Evolutionary conservation across 2,329 filamentous ascomycete genomes (phyloP).

Genomic region (Colletotrichum melonis): DNA sequence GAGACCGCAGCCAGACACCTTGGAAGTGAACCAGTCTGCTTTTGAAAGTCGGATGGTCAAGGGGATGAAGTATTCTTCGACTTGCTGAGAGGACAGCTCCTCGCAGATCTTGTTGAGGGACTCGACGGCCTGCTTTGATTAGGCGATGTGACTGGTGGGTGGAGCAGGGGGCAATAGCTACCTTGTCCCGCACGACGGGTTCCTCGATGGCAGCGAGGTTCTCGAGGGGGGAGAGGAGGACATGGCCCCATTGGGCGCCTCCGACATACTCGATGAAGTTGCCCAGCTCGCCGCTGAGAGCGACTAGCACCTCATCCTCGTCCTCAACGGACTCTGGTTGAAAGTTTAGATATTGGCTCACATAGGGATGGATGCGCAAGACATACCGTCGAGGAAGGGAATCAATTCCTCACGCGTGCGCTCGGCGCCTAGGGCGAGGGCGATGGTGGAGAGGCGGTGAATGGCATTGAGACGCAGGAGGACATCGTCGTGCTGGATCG

Average conservation of each 20-base stretch:
- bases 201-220: slow-evolving; percentile 99
- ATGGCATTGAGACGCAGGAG: slow-evolving; percentile 98
- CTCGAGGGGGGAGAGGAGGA: slow-evolving; percentile 95
- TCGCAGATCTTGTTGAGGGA: slow-evolving; percentile 99
- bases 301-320: slow-evolving; percentile 97
- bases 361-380: slow-evolving; percentile 1
- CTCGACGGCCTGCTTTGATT: slow-evolving; percentile 82
- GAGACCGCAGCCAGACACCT: slow-evolving; percentile 96
- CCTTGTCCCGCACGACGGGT: slow-evolving; percentile 97
- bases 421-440: slow-evolving; percentile 93
- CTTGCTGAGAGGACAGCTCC: slow-evolving; percentile 88
- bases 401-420: slow-evolving; percentile 98
- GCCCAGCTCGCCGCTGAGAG: slow-evolving; percentile 95
- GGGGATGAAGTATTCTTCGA: slow-evolving; percentile 97
- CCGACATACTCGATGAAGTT: slow-evolving; percentile 98
- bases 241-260: slow-evolving; percentile 91
- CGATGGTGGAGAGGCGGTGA: slow-evolving; percentile 97
- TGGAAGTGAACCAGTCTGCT: slow-evolving; percentile 99
- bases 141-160: slow-evolving; percentile 24
- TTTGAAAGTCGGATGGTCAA: slow-evolving; percentile 96
- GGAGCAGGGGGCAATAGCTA: slow-evolving; percentile 50
- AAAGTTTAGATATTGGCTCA: slow-evolving; percentile 37
- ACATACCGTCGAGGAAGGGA: slow-evolving; percentile 96
- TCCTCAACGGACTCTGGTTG: slow-evolving; percentile 94
- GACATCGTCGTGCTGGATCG: slow-evolving; percentile 93